phyloP scores from a whole-genome alignment of 2,329 filamentous ascomycete genomes.

The Claviceps monticola region DNA sequence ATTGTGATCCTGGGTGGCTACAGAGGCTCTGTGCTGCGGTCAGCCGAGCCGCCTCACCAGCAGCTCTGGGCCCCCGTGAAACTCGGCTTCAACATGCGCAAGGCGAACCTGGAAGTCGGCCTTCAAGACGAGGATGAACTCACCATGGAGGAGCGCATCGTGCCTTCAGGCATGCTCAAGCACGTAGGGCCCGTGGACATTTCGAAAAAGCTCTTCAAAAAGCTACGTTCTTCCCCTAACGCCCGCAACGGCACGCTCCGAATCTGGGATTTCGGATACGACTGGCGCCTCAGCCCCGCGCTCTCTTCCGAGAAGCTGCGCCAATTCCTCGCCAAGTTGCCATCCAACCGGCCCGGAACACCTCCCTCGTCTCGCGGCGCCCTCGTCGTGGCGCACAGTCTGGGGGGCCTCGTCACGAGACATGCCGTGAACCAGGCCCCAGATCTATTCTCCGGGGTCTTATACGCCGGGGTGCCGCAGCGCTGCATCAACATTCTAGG shows the following conservation, averaged over 20 bases:
- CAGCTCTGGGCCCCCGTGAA: slow-evolving; percentile 92
- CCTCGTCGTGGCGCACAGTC: slow-evolving; percentile 69
- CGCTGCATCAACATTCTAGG: slow-evolving; percentile 86
- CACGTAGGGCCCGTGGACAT: slow-evolving; percentile 89
- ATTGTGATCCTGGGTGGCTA: slow-evolving; percentile 84
- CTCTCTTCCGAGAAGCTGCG: slow-evolving; percentile 59
- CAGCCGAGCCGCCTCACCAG: slow-evolving; percentile 66
- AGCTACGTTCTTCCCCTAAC: slow-evolving; percentile 61
- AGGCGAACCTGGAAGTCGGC: slow-evolving; percentile 81
- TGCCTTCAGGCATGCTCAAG: slow-evolving; percentile 76
- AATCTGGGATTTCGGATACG: slow-evolving; percentile 85
- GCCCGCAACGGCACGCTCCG: slow-evolving; percentile 55
- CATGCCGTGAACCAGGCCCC: slow-evolving; percentile 78
- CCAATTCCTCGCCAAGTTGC: slow-evolving; percentile 57
- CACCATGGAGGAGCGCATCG: slow-evolving; percentile 68
- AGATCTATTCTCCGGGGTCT: slow-evolving; percentile 70
- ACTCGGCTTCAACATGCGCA: slow-evolving; percentile 79
- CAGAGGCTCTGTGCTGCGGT: slow-evolving; percentile 76
- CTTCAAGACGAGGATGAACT: slow-evolving; percentile 72
- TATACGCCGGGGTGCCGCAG: slow-evolving; percentile 76
- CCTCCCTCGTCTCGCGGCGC: slow-evolving; percentile 49
- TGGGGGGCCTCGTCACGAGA: slow-evolving; percentile 77
- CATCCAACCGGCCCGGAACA: slow-evolving; percentile 52
- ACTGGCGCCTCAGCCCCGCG: slow-evolving; percentile 80
- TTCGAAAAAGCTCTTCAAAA: slow-evolving; percentile 66